Percentiles rank a stretch among this genome's conserved stretches.
Conservation (phyloP, 1,284 basidiomycete genomes). For the Cryptococcus neoformans region DNA sequence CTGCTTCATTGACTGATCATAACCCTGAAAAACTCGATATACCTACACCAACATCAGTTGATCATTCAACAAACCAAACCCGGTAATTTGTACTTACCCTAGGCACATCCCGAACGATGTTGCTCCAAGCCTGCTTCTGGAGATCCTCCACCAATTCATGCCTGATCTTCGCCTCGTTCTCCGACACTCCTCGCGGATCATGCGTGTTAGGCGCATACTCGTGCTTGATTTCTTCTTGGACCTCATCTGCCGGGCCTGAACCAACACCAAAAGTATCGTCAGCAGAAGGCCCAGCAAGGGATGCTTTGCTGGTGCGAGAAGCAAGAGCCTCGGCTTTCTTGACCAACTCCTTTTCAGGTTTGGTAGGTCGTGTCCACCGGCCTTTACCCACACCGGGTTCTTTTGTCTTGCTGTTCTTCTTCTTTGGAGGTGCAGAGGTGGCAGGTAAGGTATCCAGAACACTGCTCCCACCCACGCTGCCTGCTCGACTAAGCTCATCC, state of each 20-base stretch:
- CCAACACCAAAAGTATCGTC: not conserved
- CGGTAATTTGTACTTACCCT: conserved; percentile 56
- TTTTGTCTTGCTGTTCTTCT: conserved; percentile 26
- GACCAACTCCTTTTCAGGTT: conserved; percentile 23
- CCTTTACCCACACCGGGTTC: conserved; percentile 42
- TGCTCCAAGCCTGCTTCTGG: conserved; percentile 81
- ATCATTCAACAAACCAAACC: not conserved
- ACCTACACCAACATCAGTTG: conserved; percentile 54
- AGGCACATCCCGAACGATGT: conserved; percentile 77
- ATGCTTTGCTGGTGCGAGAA: not conserved
- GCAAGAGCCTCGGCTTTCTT: conserved; percentile 20
- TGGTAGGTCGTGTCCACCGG: conserved; percentile 34
- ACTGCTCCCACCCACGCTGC: conserved; percentile 10
- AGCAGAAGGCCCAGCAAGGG: not conserved
- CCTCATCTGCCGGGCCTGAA: not conserved
- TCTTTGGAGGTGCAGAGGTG: not conserved
- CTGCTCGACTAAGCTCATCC: conserved; percentile 5
- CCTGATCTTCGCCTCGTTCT: conserved; percentile 36
- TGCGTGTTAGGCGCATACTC: conserved; percentile 25
- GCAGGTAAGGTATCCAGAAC: conserved; percentile 2
- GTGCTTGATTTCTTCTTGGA: not conserved
- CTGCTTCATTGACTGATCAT: conserved; percentile 61
- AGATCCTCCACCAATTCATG: conserved; percentile 63
- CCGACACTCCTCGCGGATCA: conserved; percentile 39
- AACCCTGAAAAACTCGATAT: conserved; percentile 67